Evolutionary conservation across 495 filamentous ascomycete genomes (phyloP).

Genomic region (Hypomontagnella monticulosa): DNA sequence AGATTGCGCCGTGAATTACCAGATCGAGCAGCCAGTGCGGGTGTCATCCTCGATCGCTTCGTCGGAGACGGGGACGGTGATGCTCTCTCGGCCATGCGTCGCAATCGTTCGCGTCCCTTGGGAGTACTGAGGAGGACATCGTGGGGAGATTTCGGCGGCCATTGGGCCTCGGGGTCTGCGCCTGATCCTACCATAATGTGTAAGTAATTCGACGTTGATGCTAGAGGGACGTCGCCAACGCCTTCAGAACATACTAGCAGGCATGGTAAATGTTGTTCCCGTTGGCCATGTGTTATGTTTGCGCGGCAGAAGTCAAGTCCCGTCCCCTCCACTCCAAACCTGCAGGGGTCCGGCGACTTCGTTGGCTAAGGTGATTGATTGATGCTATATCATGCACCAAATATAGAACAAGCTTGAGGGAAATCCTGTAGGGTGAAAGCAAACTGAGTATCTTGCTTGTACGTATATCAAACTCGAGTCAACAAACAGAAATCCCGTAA

Average conservation of each 20-base stretch:
- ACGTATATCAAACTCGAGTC: background rate
- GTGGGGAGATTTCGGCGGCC: slow-evolving; percentile 89
- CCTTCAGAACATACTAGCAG: slow-evolving; percentile 20
- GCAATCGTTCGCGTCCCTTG: slow-evolving; percentile 74
- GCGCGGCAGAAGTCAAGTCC: background rate
- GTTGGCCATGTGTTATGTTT: slow-evolving; percentile 25
- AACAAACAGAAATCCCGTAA: background rate
- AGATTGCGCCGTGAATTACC: slow-evolving; percentile 27
- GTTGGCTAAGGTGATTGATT: slow-evolving; percentile 2
- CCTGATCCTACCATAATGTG: slow-evolving; percentile 31
- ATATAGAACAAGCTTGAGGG: slow-evolving; percentile 18
- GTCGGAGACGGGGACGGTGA: slow-evolving; percentile 73
- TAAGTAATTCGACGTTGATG: slow-evolving; percentile 19
- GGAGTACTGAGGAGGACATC: slow-evolving; percentile 86
- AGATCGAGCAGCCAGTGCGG: slow-evolving; percentile 20
- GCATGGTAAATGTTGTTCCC: slow-evolving; percentile 14
- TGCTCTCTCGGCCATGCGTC: slow-evolving; percentile 68
- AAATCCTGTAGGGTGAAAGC: slow-evolving; percentile 7
- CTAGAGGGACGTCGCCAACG: slow-evolving; percentile 1
- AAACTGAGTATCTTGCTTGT: slow-evolving; percentile 4
- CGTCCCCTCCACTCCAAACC: slow-evolving; percentile 31
- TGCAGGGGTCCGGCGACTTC: slow-evolving; percentile 33
- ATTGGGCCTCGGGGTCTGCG: slow-evolving; percentile 63
- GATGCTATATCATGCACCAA: slow-evolving; percentile 32
- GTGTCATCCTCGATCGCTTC: slow-evolving; percentile 33